Conservation (phyloP, 2,329 filamentous ascomycete species). For the Arthrobotrys megalospora region DNA sequence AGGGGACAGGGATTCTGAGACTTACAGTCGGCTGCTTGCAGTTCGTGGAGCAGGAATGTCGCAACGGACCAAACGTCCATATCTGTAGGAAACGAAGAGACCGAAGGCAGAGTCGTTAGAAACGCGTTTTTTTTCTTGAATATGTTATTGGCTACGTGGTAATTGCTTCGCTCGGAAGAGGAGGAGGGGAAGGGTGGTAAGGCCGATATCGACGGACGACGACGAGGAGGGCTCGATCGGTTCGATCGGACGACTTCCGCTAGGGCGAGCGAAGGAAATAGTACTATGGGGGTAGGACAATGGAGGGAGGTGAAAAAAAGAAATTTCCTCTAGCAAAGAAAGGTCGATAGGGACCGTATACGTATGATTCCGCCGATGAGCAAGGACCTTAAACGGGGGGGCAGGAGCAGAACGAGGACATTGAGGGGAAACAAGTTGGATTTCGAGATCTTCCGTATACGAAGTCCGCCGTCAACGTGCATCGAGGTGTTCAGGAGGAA, state of each 20-base stretch:
- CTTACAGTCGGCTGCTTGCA: conserved; percentile 94
- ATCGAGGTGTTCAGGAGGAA: conserved; percentile 63
- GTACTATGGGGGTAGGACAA: conserved; percentile 61
- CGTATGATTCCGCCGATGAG: conserved; percentile 63
- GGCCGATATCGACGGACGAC: conserved; percentile 62
- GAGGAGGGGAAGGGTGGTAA: conserved; percentile 41
- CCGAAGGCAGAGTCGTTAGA: conserved; percentile 71
- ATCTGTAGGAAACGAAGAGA: conserved; percentile 73
- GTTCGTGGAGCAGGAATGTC: conserved; percentile 97
- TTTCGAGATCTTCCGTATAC: conserved; percentile 48
- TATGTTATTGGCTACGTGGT: conserved; percentile 56
- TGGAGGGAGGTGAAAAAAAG: conserved; percentile 58
- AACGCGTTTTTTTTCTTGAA: conserved; percentile 62
- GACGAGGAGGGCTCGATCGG: conserved; percentile 63
- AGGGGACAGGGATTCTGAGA: conserved; percentile 65
- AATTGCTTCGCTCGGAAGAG: conserved; percentile 59
- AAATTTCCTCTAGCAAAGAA: conserved; percentile 59
- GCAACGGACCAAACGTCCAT: conserved; percentile 96
- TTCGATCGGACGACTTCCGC: conserved; percentile 59
- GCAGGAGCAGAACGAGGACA: conserved; percentile 61
- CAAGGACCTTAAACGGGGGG: conserved; percentile 61
- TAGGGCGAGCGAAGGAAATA: conserved; percentile 55
- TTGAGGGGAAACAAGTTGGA: conserved; percentile 60
- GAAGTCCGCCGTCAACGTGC: conserved; percentile 60
- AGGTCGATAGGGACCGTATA: conserved; percentile 62